These are phyloP conservation scores for Gastroboletus turbinatus DNA, from an alignment of 1,284 basidiomycete species.

Conservation along the genomic window DNA sequence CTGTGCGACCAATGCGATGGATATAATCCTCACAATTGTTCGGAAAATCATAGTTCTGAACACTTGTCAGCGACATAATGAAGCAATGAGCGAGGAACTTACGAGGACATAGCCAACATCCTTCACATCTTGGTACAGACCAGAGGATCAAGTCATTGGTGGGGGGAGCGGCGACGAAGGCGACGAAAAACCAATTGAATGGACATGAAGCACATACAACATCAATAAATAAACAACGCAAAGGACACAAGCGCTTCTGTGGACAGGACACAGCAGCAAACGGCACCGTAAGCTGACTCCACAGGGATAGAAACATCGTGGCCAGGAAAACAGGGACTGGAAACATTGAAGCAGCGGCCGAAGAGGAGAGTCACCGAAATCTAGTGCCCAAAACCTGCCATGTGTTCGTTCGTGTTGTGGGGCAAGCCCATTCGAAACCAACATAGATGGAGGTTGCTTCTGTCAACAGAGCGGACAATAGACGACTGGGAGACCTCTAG, in stretches of 20 bases:
- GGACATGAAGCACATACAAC: constrained; percentile 43
- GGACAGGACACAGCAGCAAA: constrained; percentile 35
- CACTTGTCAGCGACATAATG: constrained; percentile 23
- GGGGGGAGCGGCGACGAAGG: constrained; percentile 36
- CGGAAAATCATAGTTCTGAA: constrained; percentile 93
- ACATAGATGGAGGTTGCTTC: constrained; percentile 22
- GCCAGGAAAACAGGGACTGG: constrained; percentile 27
- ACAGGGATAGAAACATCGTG: constrained; percentile 25
- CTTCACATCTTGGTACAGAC: constrained; percentile 77
- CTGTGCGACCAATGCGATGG: constrained; percentile 90
- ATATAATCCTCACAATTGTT: constrained; percentile 96
- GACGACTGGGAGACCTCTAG: constrained; percentile 23
- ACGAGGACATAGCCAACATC: constrained; percentile 92
- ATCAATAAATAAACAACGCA: constrained; percentile 53
- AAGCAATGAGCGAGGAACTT: constrained; percentile 37
- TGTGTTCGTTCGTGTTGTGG: constrained; percentile 22
- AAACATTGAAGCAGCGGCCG: constrained; percentile 22
- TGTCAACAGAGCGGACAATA: constrained; percentile 24
- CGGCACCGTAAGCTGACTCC: constrained; percentile 16
- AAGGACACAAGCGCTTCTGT: constrained; percentile 57
- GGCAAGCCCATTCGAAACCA: constrained; percentile 23
- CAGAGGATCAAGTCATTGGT: constrained; percentile 31
- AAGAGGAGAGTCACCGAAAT: constrained; percentile 26
- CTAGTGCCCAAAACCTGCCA: constrained; percentile 24
- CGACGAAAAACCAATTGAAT: constrained; percentile 36